Conservation (phyloP, 495 filamentous ascomycete species). For the Bombardia bombarda region DNA sequence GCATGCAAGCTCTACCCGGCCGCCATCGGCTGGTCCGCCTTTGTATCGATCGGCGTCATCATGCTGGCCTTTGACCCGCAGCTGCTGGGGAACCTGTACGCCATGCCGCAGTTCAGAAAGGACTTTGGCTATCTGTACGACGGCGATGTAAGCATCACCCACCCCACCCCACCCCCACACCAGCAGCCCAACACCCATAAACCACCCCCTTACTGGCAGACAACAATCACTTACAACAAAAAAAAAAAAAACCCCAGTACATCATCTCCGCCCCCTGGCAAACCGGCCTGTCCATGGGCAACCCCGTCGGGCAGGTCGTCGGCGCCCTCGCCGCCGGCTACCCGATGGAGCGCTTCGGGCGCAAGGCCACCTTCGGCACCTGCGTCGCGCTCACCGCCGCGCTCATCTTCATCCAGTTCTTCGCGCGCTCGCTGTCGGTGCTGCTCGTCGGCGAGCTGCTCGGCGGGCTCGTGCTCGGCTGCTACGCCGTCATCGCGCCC, state of each 20-base stretch:
- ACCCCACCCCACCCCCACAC: too few species aligned
- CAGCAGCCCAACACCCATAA: too few species aligned
- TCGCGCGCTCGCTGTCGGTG: conserved; percentile 35
- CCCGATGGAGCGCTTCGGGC: conserved; percentile 37
- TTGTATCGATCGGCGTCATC: conserved; percentile 37
- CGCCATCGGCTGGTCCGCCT: conserved; percentile 33
- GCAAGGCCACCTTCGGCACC: conserved; percentile 35
- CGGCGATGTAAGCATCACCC: conserved; percentile 17
- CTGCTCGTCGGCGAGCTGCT: conserved; percentile 45
- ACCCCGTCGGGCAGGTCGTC: conserved; percentile 38
- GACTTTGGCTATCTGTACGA: conserved; percentile 34
- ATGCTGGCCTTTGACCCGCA: conserved; percentile 39
- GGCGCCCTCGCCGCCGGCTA: conserved; percentile 39
- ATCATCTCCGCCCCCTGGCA: conserved; percentile 37
- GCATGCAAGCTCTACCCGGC: conserved; percentile 32
- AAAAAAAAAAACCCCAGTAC: conserved; percentile 3
- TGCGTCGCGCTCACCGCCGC: conserved; percentile 34
- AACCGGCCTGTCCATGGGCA: conserved; percentile 37
- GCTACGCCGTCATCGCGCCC: conserved; percentile 47
- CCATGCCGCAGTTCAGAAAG: conserved; percentile 35
- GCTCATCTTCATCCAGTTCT: conserved; percentile 52
- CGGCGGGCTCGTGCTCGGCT: conserved; percentile 44
- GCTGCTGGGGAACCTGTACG: conserved; percentile 37
- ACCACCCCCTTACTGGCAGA: too few species aligned
- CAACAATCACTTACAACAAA: too few species aligned